phyloP scores from a whole-genome alignment of 306 rosid species.

The Macrotyloma uniflorum region DNA sequence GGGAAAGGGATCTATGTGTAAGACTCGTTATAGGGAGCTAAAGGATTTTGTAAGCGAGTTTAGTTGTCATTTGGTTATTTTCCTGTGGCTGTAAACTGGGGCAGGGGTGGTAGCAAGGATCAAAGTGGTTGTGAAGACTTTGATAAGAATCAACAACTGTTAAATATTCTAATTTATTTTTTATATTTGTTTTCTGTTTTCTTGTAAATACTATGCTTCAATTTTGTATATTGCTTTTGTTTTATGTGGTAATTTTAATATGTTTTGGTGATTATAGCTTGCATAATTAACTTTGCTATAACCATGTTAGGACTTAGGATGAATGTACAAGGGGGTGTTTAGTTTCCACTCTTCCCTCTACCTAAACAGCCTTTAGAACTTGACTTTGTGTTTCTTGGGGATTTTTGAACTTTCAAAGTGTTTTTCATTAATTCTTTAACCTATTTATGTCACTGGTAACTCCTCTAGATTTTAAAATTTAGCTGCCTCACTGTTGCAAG shows the following conservation, averaged over 20 bases:
- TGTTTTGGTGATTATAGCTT: background rate
- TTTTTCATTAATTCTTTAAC: background rate
- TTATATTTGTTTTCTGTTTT: background rate
- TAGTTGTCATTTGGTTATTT: background rate
- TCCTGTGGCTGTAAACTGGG: background rate
- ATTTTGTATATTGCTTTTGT: background rate
- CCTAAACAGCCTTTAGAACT: background rate
- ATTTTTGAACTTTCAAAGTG: background rate
- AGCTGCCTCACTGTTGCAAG: background rate
- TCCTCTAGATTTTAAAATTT: background rate
- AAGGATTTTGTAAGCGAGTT: background rate
- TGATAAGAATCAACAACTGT: background rate
- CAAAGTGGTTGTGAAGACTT: background rate
- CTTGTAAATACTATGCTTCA: background rate
- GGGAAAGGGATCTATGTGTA: background rate
- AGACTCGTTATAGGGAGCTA: background rate
- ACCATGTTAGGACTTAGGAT: background rate
- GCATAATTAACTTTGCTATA: background rate
- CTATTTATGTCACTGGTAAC: background rate
- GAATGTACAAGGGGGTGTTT: background rate
- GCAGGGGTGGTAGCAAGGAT: background rate
- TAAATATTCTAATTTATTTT: background rate
- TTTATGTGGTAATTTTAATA: background rate
- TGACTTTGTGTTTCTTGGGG: background rate
- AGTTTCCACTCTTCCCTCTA: background rate